Percentiles rank a stretch among this genome's conserved stretches.
Evolutionary conservation across 2,329 filamentous ascomycete genomes (phyloP).

Genomic region (Xylaria hypoxylon): DNA sequence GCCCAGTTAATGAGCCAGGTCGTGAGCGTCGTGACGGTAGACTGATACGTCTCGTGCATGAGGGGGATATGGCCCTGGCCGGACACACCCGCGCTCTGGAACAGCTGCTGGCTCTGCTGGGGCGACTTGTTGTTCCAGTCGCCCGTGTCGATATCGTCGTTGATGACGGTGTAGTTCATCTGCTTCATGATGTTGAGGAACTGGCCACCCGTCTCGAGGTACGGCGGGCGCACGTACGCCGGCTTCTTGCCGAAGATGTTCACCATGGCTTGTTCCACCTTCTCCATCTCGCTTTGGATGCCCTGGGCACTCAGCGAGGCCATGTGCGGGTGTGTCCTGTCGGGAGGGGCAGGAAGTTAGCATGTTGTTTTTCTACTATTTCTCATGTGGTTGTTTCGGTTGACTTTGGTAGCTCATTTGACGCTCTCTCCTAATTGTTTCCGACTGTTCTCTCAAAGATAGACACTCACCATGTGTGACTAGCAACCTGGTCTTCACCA

Average conservation of each 20-base stretch:
- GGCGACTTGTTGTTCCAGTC: slow-evolving; percentile 69
- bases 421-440: too few species aligned
- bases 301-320: slow-evolving; percentile 54
- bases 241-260: slow-evolving; percentile 63
- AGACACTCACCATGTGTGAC: slow-evolving; percentile 61
- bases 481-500: slow-evolving; percentile 60
- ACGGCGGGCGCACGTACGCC: slow-evolving; percentile 62
- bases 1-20: slow-evolving; percentile 65
- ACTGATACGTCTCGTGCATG: slow-evolving; percentile 66
- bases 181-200: slow-evolving; percentile 57
- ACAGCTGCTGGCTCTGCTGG: slow-evolving; percentile 64
- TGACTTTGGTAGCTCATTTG: neutral
- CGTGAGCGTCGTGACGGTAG: slow-evolving; percentile 61
- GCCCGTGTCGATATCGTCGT: slow-evolving; percentile 70
- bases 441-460: neutral
- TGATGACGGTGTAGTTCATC: slow-evolving; percentile 70
- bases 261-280: slow-evolving; percentile 63
- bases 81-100: slow-evolving; percentile 57
- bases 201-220: slow-evolving; percentile 60
- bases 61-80: slow-evolving; percentile 67
- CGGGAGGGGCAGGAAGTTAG: neutral
- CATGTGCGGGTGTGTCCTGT: slow-evolving; percentile 61
- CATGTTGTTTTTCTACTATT: neutral
- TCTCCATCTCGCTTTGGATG: slow-evolving; percentile 61
- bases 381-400: neutral